phyloP scores from a whole-genome alignment of 345 rosid genomes.

The Eucalyptus guilfoylei region DNA sequence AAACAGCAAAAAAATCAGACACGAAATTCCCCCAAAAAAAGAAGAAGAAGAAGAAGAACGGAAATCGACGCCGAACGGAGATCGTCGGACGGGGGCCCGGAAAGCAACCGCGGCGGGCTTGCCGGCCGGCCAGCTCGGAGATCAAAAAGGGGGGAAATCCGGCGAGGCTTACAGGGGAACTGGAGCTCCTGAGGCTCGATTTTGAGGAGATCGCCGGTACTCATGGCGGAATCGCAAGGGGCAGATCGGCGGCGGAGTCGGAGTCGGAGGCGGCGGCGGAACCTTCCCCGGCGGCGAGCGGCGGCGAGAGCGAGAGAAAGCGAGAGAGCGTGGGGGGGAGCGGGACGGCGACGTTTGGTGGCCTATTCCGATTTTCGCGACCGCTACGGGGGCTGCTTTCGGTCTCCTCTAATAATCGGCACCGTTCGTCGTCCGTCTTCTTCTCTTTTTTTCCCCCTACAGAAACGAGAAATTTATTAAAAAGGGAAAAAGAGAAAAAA shows the following conservation, averaged over 20 bases:
- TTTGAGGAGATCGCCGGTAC: slow-evolving; percentile 51
- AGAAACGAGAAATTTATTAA: not conserved
- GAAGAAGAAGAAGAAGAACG: not conserved
- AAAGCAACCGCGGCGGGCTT: not conserved
- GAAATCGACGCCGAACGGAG: not conserved
- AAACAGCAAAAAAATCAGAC: not conserved
- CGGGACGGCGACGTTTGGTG: not conserved
- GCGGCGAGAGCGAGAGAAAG: not conserved
- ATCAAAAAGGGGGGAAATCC: not conserved
- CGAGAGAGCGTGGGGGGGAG: not conserved
- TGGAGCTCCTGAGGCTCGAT: slow-evolving; percentile 77
- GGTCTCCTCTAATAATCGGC: not conserved
- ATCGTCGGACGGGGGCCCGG: not conserved
- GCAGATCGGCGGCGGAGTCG: not conserved
- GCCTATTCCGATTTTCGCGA: not conserved
- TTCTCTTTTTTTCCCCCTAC: accelerated
- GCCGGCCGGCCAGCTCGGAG: not conserved
- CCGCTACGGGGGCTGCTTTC: not conserved
- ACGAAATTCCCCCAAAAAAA: not conserved
- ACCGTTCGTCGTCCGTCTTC: not conserved
- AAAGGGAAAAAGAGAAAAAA: not conserved
- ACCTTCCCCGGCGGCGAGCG: not conserved
- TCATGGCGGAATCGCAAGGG: not conserved
- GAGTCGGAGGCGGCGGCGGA: not conserved
- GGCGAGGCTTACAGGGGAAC: slow-evolving; percentile 51